phyloP scores from a whole-genome alignment of 129 eudicot genomes.

The Artemisia tridentata region DNA sequence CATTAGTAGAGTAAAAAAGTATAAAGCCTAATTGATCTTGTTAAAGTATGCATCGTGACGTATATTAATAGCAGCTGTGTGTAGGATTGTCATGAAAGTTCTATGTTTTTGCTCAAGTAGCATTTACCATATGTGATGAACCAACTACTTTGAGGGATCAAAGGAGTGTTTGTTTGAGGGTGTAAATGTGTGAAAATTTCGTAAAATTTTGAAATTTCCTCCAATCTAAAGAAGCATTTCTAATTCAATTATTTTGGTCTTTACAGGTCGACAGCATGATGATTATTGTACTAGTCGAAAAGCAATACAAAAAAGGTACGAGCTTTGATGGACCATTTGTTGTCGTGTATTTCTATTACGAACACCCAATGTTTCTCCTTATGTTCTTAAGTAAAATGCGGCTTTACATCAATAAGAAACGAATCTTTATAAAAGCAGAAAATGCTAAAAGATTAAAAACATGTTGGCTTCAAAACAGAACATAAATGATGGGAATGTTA shows the following conservation, averaged over 20 bases:
- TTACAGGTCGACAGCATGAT: conserved; percentile 14
- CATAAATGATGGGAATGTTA: conserved; percentile 14
- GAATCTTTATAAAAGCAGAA: neutral
- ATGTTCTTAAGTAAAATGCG: neutral
- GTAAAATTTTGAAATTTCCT: neutral
- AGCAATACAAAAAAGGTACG: conserved; percentile 7
- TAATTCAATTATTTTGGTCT: conserved; percentile 1
- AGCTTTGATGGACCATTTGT: neutral
- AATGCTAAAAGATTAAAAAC: neutral
- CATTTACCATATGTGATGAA: conserved; percentile 32
- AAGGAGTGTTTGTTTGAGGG: conserved; percentile 14
- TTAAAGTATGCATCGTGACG: conserved; percentile 1
- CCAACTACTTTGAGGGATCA: conserved; percentile 30
- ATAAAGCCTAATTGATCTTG: neutral
- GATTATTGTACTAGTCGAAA: conserved; percentile 6
- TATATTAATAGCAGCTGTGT: conserved; percentile 12
- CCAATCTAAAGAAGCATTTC: conserved; percentile 1
- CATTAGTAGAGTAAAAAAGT: conserved; percentile 24
- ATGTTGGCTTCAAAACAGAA: conserved; percentile 6
- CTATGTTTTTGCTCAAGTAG: conserved; percentile 8
- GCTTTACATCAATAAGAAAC: neutral
- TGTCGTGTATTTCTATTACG: neutral
- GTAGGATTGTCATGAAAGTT: conserved; percentile 32
- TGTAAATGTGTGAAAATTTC: conserved; percentile 23
- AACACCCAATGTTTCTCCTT: neutral